Evolutionary conservation across 75 land plant species (phyloP).

Genomic region (Picea glauca): DNA sequence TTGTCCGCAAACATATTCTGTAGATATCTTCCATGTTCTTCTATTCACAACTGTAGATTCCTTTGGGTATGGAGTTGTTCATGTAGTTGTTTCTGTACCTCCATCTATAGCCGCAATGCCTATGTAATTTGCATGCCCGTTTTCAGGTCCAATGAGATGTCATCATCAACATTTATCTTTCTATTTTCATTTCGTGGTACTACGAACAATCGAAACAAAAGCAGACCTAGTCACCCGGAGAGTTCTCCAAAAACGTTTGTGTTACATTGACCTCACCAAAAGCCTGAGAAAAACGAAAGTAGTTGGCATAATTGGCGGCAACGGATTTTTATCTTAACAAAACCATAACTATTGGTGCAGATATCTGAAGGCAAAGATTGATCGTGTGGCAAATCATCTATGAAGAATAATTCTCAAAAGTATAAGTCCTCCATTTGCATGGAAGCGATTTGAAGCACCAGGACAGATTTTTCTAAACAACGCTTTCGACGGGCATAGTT

Average conservation of each 20-base stretch:
- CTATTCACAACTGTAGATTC: slow-evolving; percentile 73
- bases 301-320: slow-evolving; percentile 65
- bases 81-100: slow-evolving; percentile 8
- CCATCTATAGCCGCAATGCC: slow-evolving; percentile 15
- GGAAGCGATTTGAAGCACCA: slow-evolving; percentile 48
- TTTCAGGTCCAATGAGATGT: background rate
- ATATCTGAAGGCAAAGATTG: slow-evolving; percentile 7
- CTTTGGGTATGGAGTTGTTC: slow-evolving; percentile 58
- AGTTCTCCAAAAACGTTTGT: too few relatives aligned
- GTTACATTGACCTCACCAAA: too few relatives aligned
- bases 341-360: background rate
- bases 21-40: slow-evolving; percentile 82
- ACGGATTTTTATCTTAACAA: slow-evolving; percentile 20
- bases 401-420: slow-evolving; percentile 17
- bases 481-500: too few relatives aligned
- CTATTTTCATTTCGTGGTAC: too few relatives aligned
- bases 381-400: background rate
- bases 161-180: too few relatives aligned
- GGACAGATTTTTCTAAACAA: slow-evolving; percentile 18
- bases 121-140: slow-evolving; percentile 13
- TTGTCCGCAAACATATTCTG: slow-evolving; percentile 78
- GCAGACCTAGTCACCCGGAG: too few relatives aligned
- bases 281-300: slow-evolving; percentile 10
- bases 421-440: slow-evolving; percentile 28
- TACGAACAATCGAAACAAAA: too few relatives aligned